Percentiles rank a stretch among this genome's conserved stretches.
Conservation (phyloP, 192 early-diverging fungal species). For the Umbelopsis sp. region DNA sequence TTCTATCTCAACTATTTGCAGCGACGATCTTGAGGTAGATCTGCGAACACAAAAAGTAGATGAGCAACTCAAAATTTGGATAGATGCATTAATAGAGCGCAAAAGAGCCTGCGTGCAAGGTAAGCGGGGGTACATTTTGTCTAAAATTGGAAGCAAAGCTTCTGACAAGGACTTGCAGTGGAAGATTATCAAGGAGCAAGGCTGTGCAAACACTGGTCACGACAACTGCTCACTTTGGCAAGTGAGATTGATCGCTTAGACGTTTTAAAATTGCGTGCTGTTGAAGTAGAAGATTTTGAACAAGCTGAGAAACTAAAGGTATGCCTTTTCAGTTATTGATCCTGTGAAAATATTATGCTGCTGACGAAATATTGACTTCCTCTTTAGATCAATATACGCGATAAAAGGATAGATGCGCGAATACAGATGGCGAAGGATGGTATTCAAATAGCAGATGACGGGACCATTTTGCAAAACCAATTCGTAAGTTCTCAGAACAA, state of each 20-base stretch:
- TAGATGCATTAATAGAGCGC: background rate
- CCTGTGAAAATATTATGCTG: background rate
- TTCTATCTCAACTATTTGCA: conserved; percentile 5
- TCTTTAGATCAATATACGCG: background rate
- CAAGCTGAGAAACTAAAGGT: conserved; percentile 75
- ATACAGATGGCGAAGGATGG: background rate
- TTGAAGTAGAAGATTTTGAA: conserved; percentile 76
- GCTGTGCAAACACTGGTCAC: conserved; percentile 55
- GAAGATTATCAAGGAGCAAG: conserved; percentile 71
- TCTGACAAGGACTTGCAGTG: conserved; percentile 32
- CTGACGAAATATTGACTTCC: too few species aligned
- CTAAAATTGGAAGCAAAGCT: background rate
- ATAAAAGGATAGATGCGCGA: background rate
- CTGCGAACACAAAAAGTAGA: background rate
- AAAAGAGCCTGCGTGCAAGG: conserved; percentile 40
- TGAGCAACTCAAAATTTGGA: background rate
- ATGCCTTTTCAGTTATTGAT: background rate
- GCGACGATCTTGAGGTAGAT: background rate
- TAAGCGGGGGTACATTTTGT: background rate
- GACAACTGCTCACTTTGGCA: conserved; percentile 37
- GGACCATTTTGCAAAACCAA: background rate
- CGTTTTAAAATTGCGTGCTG: conserved; percentile 58
- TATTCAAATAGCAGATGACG: conserved; percentile 26
- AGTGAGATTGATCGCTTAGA: conserved; percentile 56
- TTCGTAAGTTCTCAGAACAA: background rate